Base-by-base conservation (phyloP, 164 flowering plant genomes). In the Taxillus chinensis region DNA sequence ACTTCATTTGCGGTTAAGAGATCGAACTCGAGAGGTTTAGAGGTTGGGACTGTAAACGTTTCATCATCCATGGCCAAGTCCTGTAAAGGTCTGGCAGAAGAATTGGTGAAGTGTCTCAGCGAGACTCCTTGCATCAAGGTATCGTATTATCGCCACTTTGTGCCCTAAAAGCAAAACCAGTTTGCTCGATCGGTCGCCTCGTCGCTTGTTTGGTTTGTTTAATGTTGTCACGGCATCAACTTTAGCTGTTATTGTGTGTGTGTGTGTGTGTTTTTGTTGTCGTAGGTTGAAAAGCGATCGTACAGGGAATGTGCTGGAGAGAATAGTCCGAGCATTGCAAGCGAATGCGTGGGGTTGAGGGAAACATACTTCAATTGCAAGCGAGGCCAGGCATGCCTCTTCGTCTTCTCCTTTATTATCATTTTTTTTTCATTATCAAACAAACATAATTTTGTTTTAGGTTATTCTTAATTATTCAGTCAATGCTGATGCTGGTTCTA, bases 281-380 rank as follows among this genome's bases (percentile, higher is more conserved):
- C 42, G 40, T 65, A 89, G 95, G 89, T 86, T 15, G 83, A 92
- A 68, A 85, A 87, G 51, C 79, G 95, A 57, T 64, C 95, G 17
- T 83, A 60, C 64, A 73, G 82, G 64, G 96, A 87, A 63, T 92
- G 98, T 70, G 91, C 86, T 6, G 86, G 85, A 45, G 96, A 87
- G 79, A 83, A 84, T 74, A 71, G 78, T 64, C 96, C 96, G 0
- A 77, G 64, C 7, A 86, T 92, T 51, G 67, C 91, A 0, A 85
- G 84, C 45, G 95, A 92, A 64, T 92, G 98, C 61, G 86, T 89
- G 10, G 98, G 98, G 40, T 69, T 92, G 13, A 83, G 98, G 69
- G 96, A 92, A 70, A 92, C 96, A 7, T 92, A 83, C 64, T 92
- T 87, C 83, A 89, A 87, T 77, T 92, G 96, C 88, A 92, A 92